These are phyloP conservation scores for Trichoderma gamsii DNA, from an alignment of 495 filamentous ascomycete genomes.

Conservation along the genomic window DNA sequence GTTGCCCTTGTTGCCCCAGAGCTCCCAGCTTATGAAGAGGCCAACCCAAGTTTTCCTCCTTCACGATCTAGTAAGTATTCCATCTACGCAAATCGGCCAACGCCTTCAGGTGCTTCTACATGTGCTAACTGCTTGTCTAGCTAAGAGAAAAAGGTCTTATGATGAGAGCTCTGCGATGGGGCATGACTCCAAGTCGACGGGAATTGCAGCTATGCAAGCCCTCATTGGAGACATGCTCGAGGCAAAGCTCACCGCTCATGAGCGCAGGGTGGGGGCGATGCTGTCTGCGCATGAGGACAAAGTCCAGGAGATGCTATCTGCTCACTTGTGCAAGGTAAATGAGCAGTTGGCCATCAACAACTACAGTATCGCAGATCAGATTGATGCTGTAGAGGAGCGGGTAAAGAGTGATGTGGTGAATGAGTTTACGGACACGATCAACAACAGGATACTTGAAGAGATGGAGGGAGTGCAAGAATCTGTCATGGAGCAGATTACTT, in stretches of 20 bases:
- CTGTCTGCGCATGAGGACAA: background rate
- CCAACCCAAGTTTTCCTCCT: background rate
- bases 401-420: background rate
- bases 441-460: background rate
- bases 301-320: background rate
- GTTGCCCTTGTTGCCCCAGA: background rate
- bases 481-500: background rate
- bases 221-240: background rate
- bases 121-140: background rate
- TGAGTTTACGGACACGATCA: conserved; percentile 2
- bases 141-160: background rate
- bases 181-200: background rate
- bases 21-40: background rate
- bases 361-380: background rate
- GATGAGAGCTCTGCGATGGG: background rate
- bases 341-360: background rate
- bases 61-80: background rate
- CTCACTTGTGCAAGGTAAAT: background rate
- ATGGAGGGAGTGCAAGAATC: conserved; percentile 1
- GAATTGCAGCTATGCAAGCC: background rate
- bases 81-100: background rate
- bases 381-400: background rate
- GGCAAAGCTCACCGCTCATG: background rate
- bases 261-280: background rate
- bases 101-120: background rate